Evolutionary conservation across 1,284 basidiomycete genomes (phyloP), one percentile per base, ranked within the genome.

Genomic region (Mycena sp.): DNA sequence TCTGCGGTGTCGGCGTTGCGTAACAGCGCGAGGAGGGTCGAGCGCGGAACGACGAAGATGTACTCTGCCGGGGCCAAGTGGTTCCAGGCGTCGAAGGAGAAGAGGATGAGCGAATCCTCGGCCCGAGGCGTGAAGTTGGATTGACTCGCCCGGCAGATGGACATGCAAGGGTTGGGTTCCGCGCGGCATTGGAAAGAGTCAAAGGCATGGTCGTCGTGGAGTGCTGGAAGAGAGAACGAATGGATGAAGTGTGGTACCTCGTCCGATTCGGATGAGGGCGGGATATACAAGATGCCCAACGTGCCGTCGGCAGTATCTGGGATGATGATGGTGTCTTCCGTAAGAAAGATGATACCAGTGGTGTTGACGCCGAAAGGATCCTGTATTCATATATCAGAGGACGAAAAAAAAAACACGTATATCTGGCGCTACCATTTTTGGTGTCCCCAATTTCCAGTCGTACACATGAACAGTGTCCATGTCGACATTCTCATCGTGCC

Each of bases 321-420:
- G 6, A 63, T 26, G 41, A 70, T 16, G 1, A 71, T 25, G 14
- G 67, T 32, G n/a, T 65, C 64, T 19, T 57, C 37, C 1, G 59
- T 61, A 10, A 71, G 62, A 40, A 70, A 71, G 35, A 56, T 51
- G 25, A 71, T 32, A 3, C 65, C 69, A 2, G 43, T 48, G 48
- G 61, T 63, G n/a, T 29, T 41, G 12, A 58, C 37, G 16, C 17
- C 12, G 26, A 28, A 28, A 19, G 58, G 23, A 21, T 30, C 45
- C 35, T 58, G 48, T 6, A 28, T 19, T n/a, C n/a, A 32, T 26
- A 21, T 6, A 23, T 29, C 11, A 40, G 28, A 14, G 19, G 19
- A 29, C 6, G 23, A 32, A 28, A 35, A 23, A 32, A 28, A 23
- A n/a, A 21, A 44, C 11, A 21, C 26, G 14, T 10, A 50, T 28